Evolutionary conservation across 495 filamentous ascomycete genomes (phyloP).

Genomic region (Daldinia bambusicola): DNA sequence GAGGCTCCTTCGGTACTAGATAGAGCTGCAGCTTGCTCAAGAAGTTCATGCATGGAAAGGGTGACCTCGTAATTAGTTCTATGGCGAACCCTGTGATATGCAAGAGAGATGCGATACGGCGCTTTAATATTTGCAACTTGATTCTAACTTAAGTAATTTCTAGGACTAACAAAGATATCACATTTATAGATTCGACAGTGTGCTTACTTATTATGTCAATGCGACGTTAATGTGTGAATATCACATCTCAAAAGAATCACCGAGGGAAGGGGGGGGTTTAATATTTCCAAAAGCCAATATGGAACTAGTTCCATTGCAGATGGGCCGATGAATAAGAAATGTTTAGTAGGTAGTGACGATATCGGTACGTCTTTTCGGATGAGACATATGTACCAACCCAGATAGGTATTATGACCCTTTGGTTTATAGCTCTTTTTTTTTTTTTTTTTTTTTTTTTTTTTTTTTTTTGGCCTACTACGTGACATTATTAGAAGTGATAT

Average conservation of each 20-base stretch:
- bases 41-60: slow-evolving; percentile 19
- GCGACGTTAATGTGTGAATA: slow-evolving; percentile 40
- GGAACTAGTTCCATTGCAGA: slow-evolving; percentile 30
- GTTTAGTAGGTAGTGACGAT: slow-evolving; percentile 11
- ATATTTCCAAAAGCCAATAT: slow-evolving; percentile 41
- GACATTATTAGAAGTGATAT: slow-evolving; percentile 8
- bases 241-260: slow-evolving; percentile 49
- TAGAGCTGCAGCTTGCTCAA: slow-evolving; percentile 31
- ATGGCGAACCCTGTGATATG: slow-evolving; percentile 22
- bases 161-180: slow-evolving; percentile 28
- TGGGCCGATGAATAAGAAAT: slow-evolving; percentile 23
- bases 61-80: slow-evolving; percentile 12
- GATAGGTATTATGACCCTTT: neutral
- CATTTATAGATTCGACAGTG: slow-evolving; percentile 33
- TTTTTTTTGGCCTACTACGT: too few species aligned
- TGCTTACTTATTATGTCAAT: slow-evolving; percentile 33
- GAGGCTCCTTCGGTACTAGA: slow-evolving; percentile 27
- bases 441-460: too few species aligned
- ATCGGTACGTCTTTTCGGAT: slow-evolving; percentile 29
- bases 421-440: slow-evolving; percentile 1
- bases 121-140: slow-evolving; percentile 25
- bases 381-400: slow-evolving; percentile 8
- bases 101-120: slow-evolving; percentile 6
- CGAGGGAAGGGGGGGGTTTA: slow-evolving; percentile 26
- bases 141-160: slow-evolving; percentile 6